These are phyloP conservation scores for Pyricularia sp. DNA, from an alignment of 2,329 filamentous ascomycete genomes.

Conservation along the genomic window DNA sequence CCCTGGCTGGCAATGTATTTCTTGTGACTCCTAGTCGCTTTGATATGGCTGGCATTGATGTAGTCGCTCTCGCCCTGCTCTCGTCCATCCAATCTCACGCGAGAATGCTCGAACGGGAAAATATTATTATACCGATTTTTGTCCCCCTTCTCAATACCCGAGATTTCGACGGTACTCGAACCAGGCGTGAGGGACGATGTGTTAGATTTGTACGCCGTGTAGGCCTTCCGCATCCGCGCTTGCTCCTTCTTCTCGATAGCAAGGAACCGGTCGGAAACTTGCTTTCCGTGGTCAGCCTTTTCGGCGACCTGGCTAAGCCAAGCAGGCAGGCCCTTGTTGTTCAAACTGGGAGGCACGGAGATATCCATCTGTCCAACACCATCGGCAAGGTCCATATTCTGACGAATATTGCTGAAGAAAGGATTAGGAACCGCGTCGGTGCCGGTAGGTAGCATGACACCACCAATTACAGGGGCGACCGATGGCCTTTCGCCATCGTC, in stretches of 20 bases:
- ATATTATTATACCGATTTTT: constrained; percentile 97
- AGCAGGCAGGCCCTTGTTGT: constrained; percentile 48
- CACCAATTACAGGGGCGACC: constrained; percentile 75
- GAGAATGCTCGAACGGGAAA: constrained; percentile 86
- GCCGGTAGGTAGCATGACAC: constrained; percentile 68
- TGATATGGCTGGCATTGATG: constrained; percentile 85
- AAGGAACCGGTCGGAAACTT: constrained; percentile 75
- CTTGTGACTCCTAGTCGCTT: constrained; percentile 74
- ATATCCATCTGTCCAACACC: constrained; percentile 79
- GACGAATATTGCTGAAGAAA: constrained; percentile 92
- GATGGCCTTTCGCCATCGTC: constrained; percentile 23
- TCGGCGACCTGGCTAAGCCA: constrained; percentile 70
- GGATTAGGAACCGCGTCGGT: constrained; percentile 62
- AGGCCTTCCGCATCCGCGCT: constrained; percentile 80
- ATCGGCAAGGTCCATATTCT: constrained; percentile 90
- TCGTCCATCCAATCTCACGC: constrained; percentile 69
- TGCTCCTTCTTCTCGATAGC: constrained; percentile 78
- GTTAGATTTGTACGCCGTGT: constrained; percentile 39
- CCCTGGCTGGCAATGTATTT: constrained; percentile 94
- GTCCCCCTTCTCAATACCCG: constrained; percentile 84
- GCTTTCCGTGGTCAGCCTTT: constrained; percentile 63
- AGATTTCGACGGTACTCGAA: constrained; percentile 54
- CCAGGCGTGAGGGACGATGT: constrained; percentile 10
- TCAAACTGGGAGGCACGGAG: constrained; percentile 33
- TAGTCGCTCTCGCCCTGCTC: constrained; percentile 73